A percentile compares a stretch with the other conserved stretches of the same genome.
Evolutionary conservation across 139 green algal species (phyloP).

Genomic region (Tetradesmus lagerheimii): DNA sequence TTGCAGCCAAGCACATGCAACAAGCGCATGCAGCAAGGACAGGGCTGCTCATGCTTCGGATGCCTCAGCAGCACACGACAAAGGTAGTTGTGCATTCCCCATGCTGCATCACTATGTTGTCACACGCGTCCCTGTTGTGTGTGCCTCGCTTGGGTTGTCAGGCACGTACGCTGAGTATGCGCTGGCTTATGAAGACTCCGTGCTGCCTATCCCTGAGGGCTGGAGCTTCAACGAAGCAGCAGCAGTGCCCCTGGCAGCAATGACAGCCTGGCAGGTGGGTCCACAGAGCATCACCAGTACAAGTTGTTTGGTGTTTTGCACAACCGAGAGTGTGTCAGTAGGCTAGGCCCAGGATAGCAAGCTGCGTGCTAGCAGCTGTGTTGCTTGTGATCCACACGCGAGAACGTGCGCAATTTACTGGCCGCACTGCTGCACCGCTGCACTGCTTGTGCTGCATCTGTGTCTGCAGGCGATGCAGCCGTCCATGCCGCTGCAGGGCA

Average conservation of each 20-base stretch:
- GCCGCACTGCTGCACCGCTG: background rate
- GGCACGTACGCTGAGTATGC: slow-evolving; percentile 60
- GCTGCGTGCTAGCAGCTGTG: no score
- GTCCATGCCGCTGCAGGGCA: slow-evolving; percentile 57
- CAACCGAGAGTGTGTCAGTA: no score
- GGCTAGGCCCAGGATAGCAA: no score
- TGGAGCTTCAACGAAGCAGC: slow-evolving; percentile 51
- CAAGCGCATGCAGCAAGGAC: no score
- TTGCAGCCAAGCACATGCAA: no score
- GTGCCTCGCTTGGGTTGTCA: background rate
- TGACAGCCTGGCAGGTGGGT: slow-evolving; percentile 63
- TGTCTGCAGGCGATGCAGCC: slow-evolving; percentile 39
- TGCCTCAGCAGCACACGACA: no score
- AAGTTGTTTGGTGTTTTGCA: no score
- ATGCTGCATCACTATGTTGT: background rate
- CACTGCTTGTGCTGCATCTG: background rate
- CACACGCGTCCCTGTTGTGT: background rate
- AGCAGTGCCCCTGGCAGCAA: slow-evolving; percentile 52
- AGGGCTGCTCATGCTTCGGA: no score
- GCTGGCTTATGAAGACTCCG: background rate
- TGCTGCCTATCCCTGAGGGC: slow-evolving; percentile 42
- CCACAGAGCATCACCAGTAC: no score
- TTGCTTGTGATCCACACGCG: no score
- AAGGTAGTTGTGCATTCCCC: no score
- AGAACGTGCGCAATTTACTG: background rate